Conservation (phyloP, 768 basidiomycete species). For the Mycena amicta region DNA sequence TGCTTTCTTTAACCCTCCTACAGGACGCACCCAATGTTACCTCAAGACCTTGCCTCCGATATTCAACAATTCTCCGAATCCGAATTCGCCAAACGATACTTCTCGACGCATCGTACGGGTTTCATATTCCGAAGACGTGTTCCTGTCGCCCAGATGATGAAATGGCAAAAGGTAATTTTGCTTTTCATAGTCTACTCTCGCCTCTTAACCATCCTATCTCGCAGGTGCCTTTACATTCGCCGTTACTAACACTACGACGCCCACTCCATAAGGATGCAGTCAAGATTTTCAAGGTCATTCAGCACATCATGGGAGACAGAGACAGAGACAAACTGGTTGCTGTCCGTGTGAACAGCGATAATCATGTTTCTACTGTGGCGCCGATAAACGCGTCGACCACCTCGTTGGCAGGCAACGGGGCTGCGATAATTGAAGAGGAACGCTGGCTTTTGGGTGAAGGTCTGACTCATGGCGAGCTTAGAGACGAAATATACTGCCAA, state of each 20-base stretch:
- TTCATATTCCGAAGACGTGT: slow-evolving; percentile 83
- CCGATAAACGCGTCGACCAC: slow-evolving; percentile 50
- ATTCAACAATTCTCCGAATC: slow-evolving; percentile 87
- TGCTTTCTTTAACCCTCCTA: slow-evolving; percentile 18
- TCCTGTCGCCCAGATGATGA: slow-evolving; percentile 86
- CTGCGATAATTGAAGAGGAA: slow-evolving; percentile 75
- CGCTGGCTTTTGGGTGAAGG: slow-evolving; percentile 85
- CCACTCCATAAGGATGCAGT: slow-evolving; percentile 75
- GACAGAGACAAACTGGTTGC: slow-evolving; percentile 67
- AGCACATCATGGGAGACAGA: slow-evolving; percentile 92
- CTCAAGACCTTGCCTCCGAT: slow-evolving; percentile 77
- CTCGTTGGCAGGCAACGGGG: slow-evolving; percentile 40
- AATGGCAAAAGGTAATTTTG: slow-evolving; percentile 77
- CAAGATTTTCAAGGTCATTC: slow-evolving; percentile 85
- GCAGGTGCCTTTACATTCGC: slow-evolving; percentile 66
- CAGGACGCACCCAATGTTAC: slow-evolving; percentile 78
- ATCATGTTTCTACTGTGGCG: slow-evolving; percentile 44
- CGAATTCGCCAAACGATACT: slow-evolving; percentile 85
- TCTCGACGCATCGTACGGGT: slow-evolving; percentile 87
- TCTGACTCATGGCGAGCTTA: slow-evolving; percentile 75
- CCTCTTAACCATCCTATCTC: slow-evolving; percentile 5
- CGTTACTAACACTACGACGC: slow-evolving; percentile 73
- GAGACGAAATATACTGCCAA: slow-evolving; percentile 95
- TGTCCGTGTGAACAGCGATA: slow-evolving; percentile 49
- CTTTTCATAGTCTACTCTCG: background rate